Evolutionary conservation across 768 basidiomycete species (phyloP).

Genomic region (Leccinum broughii): DNA sequence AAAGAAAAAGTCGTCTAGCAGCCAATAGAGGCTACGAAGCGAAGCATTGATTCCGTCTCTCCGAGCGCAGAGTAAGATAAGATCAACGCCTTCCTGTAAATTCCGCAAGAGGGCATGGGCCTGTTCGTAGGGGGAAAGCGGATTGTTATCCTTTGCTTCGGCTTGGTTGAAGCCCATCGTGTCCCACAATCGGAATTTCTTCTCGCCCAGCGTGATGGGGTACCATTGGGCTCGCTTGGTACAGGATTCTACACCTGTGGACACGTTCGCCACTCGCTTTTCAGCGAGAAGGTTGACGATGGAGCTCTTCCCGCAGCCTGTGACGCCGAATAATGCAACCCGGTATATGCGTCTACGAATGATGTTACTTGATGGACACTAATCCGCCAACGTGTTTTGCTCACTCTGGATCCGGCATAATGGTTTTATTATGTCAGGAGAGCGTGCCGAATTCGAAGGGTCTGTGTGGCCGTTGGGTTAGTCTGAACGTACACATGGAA

Average conservation of each 20-base stretch:
- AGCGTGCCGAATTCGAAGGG: not conserved
- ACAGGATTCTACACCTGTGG: conserved; percentile 32
- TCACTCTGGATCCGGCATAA: conserved; percentile 20
- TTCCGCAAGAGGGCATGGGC: conserved; percentile 36
- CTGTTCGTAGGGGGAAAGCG: conserved; percentile 28
- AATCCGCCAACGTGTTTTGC: conserved; percentile 2
- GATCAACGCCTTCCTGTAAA: conserved; percentile 37
- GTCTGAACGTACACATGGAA: not conserved
- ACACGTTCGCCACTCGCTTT: conserved; percentile 28
- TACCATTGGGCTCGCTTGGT: conserved; percentile 33
- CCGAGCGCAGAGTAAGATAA: conserved; percentile 42
- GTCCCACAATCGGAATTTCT: conserved; percentile 33
- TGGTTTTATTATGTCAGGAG: not conserved
- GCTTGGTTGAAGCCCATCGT: conserved; percentile 36
- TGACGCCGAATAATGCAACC: conserved; percentile 30
- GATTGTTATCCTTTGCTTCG: conserved; percentile 13
- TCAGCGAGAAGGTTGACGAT: conserved; percentile 32
- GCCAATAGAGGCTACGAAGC: conserved; percentile 37
- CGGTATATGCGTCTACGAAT: conserved; percentile 22
- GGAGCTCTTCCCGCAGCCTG: conserved; percentile 34
- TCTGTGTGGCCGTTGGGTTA: conserved; percentile 1
- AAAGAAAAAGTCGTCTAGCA: conserved; percentile 42
- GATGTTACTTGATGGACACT: conserved; percentile 3
- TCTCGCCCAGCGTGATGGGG: conserved; percentile 22
- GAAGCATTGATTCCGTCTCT: conserved; percentile 39